phyloP scores from a whole-genome alignment of 306 rosid genomes.

The Ziziphus jujuba region DNA sequence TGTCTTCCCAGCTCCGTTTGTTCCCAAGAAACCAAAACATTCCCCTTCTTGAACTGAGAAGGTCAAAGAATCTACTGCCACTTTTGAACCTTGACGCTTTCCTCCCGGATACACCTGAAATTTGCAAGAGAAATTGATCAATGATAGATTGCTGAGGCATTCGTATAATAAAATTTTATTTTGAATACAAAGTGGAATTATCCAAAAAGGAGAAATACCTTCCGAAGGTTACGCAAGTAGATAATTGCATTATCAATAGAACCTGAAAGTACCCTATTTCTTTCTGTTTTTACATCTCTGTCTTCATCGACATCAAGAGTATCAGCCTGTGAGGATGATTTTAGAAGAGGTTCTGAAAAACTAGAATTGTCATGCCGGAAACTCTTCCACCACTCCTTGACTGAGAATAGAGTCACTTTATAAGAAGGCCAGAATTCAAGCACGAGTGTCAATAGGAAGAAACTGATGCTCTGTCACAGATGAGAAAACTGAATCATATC shows the following conservation, averaged over 20 bases:
- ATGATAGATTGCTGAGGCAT: neutral
- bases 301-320: conserved; percentile 64
- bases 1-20: conserved; percentile 98
- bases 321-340: conserved; percentile 43
- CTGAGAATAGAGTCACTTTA: conserved; percentile 44
- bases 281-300: conserved; percentile 81
- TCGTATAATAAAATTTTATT: conserved; percentile 8
- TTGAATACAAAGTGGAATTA: conserved; percentile 19
- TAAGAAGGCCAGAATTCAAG: conserved; percentile 71
- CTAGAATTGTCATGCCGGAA: conserved; percentile 36
- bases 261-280: conserved; percentile 89
- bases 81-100: conserved; percentile 51
- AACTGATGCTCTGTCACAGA: conserved; percentile 64
- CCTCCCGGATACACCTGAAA: conserved; percentile 77
- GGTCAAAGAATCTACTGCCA: conserved; percentile 86
- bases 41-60: conserved; percentile 95
- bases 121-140: conserved; percentile 18
- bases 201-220: conserved; percentile 54
- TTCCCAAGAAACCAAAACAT: conserved; percentile 95
- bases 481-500: conserved; percentile 33
- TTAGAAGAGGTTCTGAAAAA: conserved; percentile 67
- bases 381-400: conserved; percentile 61
- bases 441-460: conserved; percentile 72
- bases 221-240: conserved; percentile 77
- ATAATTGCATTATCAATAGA: conserved; percentile 74